A percentile compares a stretch with the other conserved stretches of the same genome.
Conservation (phyloP, 371 early-diverging fungal genomes). For the Haplosporangium sp. region DNA sequence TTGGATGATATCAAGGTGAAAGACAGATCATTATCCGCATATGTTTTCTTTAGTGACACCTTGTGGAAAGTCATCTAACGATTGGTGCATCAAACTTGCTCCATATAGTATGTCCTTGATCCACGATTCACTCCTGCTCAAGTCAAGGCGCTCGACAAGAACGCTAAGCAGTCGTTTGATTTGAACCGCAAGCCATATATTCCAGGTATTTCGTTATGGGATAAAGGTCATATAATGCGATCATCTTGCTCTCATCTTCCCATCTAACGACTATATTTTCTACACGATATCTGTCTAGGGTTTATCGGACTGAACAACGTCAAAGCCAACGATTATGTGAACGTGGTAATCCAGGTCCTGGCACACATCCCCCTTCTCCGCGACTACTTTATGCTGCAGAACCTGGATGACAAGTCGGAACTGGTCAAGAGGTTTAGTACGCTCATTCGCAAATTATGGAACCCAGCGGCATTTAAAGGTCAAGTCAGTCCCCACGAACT, state of each 20-base stretch:
- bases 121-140: conserved; percentile 83
- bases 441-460: conserved; percentile 94
- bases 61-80: not conserved
- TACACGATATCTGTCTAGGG: conserved; percentile 59
- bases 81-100: not conserved
- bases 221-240: not conserved
- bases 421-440: conserved; percentile 82
- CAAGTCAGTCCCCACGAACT: conserved; percentile 98
- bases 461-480: conserved; percentile 91
- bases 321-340: conserved; percentile 96
- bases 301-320: conserved; percentile 96
- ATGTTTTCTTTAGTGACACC: not conserved
- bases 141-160: conserved; percentile 77
- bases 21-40: not conserved
- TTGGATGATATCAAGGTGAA: conserved; percentile 91
- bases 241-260: too few species aligned
- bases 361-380: conserved; percentile 91
- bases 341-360: conserved; percentile 92
- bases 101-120: conserved; percentile 79
- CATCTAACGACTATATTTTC: not conserved
- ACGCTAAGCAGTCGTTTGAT: conserved; percentile 76
- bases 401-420: conserved; percentile 66
- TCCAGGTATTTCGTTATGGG: conserved; percentile 68
- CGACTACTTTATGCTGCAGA: conserved; percentile 82
- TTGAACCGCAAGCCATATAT: conserved; percentile 88